phyloP scores from a whole-genome alignment of 306 rosid species.

The Cucurbita maxima region DNA sequence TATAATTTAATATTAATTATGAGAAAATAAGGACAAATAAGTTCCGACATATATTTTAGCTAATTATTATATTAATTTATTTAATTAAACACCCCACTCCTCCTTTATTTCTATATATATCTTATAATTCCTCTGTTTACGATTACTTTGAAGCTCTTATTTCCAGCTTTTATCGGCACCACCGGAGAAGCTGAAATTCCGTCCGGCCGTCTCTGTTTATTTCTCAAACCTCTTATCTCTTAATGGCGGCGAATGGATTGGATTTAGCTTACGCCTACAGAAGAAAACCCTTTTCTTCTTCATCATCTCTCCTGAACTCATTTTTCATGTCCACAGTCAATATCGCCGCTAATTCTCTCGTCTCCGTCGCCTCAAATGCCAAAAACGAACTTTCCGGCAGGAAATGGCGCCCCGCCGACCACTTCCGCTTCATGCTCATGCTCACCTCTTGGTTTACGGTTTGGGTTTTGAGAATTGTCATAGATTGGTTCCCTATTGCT shows the following conservation, averaged over 20 bases:
- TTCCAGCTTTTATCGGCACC: too few species aligned
- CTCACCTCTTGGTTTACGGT: conserved; percentile 15
- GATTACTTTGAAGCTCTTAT: background rate
- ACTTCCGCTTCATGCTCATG: conserved; percentile 23
- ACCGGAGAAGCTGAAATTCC: too few species aligned
- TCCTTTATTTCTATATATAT: background rate
- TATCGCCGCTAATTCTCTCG: conserved; percentile 24
- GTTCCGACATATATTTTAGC: background rate
- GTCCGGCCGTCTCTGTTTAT: background rate
- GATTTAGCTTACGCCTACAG: background rate
- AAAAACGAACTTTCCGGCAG: background rate
- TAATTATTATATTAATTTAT: too few species aligned
- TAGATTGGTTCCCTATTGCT: conserved; percentile 19
- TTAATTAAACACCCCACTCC: background rate
- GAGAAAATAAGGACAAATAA: background rate
- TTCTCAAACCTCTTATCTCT: background rate
- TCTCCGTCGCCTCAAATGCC: conserved; percentile 15
- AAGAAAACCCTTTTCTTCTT: background rate
- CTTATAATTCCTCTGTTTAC: background rate
- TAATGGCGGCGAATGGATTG: background rate
- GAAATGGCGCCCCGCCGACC: conserved; percentile 19
- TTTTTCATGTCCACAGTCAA: conserved; percentile 27
- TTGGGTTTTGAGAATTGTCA: conserved; percentile 24
- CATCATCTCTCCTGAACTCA: background rate
- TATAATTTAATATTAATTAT: too few species aligned